Evolutionary conservation across 495 filamentous ascomycete genomes (phyloP).

Genomic region (Extremus antarcticus): DNA sequence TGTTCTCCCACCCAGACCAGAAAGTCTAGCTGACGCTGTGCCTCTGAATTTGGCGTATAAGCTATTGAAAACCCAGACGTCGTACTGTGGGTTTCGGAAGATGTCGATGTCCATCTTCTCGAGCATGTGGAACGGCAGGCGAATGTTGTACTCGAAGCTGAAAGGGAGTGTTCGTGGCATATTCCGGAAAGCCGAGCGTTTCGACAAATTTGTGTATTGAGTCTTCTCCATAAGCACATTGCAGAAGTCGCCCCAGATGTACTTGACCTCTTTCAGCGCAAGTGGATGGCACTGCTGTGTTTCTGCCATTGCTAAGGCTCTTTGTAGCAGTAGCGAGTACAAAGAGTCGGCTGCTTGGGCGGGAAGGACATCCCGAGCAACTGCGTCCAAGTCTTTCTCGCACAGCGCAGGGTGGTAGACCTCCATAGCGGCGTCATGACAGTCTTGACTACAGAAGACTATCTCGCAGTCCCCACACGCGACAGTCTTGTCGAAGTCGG

Average conservation of each 20-base stretch:
- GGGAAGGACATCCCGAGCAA: slow-evolving; percentile 66
- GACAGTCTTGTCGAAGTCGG: slow-evolving; percentile 19
- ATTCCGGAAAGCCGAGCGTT: slow-evolving; percentile 21
- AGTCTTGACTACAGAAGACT: slow-evolving; percentile 73
- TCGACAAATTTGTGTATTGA: neutral
- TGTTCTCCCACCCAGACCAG: slow-evolving; percentile 38
- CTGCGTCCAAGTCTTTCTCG: slow-evolving; percentile 63
- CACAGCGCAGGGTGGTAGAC: slow-evolving; percentile 82
- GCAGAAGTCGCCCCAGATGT: slow-evolving; percentile 83
- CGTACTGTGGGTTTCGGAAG: slow-evolving; percentile 57
- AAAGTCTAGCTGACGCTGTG: slow-evolving; percentile 66
- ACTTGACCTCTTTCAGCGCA: slow-evolving; percentile 72
- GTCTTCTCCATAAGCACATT: slow-evolving; percentile 9
- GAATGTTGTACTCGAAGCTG: slow-evolving; percentile 75
- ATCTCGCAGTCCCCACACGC: slow-evolving; percentile 67
- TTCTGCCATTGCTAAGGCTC: slow-evolving; percentile 72
- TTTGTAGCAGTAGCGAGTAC: slow-evolving; percentile 45
- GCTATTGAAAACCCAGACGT: slow-evolving; percentile 90
- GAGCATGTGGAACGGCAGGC: slow-evolving; percentile 70
- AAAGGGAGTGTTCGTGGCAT: slow-evolving; percentile 63
- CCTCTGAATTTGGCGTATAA: slow-evolving; percentile 88
- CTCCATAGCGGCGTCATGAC: slow-evolving; percentile 56
- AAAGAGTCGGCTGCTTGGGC: slow-evolving; percentile 63
- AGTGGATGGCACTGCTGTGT: slow-evolving; percentile 77
- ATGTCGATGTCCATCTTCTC: slow-evolving; percentile 87